Evolutionary conservation across 1,139 yeast genomes (phyloP), one percentile per base, ranked within the genome.

Genomic region (Nadsonia commutata): DNA sequence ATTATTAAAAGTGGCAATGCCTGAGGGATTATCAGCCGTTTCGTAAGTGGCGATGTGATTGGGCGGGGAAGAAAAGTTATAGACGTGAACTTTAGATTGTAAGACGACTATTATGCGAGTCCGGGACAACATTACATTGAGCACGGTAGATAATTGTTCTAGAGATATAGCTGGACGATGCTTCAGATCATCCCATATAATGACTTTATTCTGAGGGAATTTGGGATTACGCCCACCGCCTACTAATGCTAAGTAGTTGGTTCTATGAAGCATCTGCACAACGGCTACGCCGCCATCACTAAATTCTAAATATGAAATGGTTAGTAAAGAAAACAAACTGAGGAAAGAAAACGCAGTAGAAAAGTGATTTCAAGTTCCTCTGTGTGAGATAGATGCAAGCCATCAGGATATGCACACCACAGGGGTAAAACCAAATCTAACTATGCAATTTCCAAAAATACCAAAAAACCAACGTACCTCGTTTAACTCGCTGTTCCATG

Each of bases 171-270:
- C 81, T 39, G 78, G 78, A 52, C 78, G 78, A 43, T 81, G 72
- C 59, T 84, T 82, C 49, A 84, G 61, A 58, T 88, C 97, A 61
- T 88, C 96, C 95, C 96, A 88, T 16, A 88, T 79, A 31, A 85
- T 71, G 41, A 65, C 63, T 57, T 81, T 81, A 60, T 84, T 84
- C 52, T 74, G 70, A 2, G 95, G 82, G 55, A 76, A 82, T 52
- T 75, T 70, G 31, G 95, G 95, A 47, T 72, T 70, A 48, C 72
- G 69, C 0, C 95, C 95, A 9, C 95, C 95, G 1, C 96, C 95
- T 1, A 86, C 85, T 39, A 88, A 62, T 1, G 90, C 95, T 46
- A 88, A 69, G 57, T 86, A 86, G 62, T 88, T 88, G 1, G 96
- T 86, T 40, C 95, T 71, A 57, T 85, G 84, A 13, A 88, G 76